Percentiles rank a stretch among this genome's conserved stretches.
Conservation (phyloP, 305 asterid species). For the Fraxinus xanthoxyloides region DNA sequence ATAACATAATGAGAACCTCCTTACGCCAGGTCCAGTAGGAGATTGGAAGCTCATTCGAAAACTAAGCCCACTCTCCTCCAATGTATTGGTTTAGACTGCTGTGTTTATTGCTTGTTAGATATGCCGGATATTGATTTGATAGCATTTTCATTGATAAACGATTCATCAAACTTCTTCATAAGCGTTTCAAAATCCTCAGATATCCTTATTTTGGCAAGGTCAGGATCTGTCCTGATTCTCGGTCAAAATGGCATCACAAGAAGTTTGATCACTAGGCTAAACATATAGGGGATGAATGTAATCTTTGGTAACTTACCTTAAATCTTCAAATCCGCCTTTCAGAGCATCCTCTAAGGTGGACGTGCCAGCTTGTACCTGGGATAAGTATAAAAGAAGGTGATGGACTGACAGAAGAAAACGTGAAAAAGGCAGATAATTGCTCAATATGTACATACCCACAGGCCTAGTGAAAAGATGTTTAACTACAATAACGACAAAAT, state of each 20-base stretch:
- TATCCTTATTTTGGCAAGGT: constrained; percentile 67
- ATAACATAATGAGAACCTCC: not conserved
- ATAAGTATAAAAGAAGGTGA: not conserved
- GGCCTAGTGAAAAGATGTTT: too few relatives aligned
- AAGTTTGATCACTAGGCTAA: not conserved
- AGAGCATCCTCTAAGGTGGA: constrained; percentile 86
- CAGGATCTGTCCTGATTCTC: constrained; percentile 88
- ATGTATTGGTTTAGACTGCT: not conserved
- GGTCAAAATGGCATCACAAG: constrained; percentile 29
- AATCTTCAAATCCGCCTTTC: constrained; percentile 81
- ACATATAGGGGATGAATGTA: not conserved
- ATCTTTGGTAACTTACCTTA: constrained; percentile 44
- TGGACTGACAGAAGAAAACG: not conserved
- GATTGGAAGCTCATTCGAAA: constrained; percentile 2
- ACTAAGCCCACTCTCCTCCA: not conserved
- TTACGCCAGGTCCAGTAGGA: not conserved
- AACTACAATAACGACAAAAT: too few relatives aligned
- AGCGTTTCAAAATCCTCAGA: constrained; percentile 65
- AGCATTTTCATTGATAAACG: constrained; percentile 86
- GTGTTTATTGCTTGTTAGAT: constrained; percentile 60
- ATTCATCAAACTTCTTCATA: constrained; percentile 76
- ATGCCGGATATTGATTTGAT: constrained; percentile 76
- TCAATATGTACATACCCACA: not conserved
- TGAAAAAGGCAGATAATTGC: not conserved
- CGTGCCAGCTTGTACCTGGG: constrained; percentile 78